phyloP scores from a whole-genome alignment of 2,329 filamentous ascomycete genomes.

The Chrysoporthe cubensis region DNA sequence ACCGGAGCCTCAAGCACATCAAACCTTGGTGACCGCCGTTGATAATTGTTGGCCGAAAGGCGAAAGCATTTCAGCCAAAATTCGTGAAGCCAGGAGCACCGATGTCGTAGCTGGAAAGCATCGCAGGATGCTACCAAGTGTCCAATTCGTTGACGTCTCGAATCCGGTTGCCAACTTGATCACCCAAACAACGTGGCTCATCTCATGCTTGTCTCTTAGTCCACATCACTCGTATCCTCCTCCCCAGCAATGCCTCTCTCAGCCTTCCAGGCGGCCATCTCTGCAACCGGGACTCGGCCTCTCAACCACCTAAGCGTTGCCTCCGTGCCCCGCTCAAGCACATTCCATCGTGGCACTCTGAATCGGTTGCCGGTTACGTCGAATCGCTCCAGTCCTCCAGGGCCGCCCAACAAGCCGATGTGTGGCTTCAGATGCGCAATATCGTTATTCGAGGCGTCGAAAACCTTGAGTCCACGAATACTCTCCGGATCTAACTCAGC shows the following conservation, averaged over 20 bases:
- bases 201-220: slow-evolving; percentile 23
- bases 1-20: too few species aligned
- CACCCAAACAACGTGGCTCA: not conserved
- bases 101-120: too few species aligned
- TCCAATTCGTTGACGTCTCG: too few species aligned
- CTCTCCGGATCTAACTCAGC: slow-evolving; percentile 72
- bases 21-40: too few species aligned
- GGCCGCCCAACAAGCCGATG: slow-evolving; percentile 75
- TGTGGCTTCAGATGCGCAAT: slow-evolving; percentile 80
- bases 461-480: slow-evolving; percentile 72
- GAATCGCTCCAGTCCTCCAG: slow-evolving; percentile 63
- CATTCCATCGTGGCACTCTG: slow-evolving; percentile 80
- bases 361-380: slow-evolving; percentile 87
- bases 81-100: too few species aligned
- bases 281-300: slow-evolving; percentile 69
- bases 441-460: slow-evolving; percentile 85
- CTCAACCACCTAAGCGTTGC: slow-evolving; percentile 80
- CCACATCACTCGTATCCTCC: slow-evolving; percentile 38
- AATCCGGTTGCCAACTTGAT: not conserved
- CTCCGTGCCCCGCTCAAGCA: slow-evolving; percentile 86
- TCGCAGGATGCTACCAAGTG: too few species aligned
- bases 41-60: too few species aligned
- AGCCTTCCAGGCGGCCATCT: slow-evolving; percentile 60
- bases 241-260: slow-evolving; percentile 44
- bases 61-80: too few species aligned